Evolutionary conservation across 208 protist genomes (phyloP).

Genomic region (Tritrichomonas musculus): DNA sequence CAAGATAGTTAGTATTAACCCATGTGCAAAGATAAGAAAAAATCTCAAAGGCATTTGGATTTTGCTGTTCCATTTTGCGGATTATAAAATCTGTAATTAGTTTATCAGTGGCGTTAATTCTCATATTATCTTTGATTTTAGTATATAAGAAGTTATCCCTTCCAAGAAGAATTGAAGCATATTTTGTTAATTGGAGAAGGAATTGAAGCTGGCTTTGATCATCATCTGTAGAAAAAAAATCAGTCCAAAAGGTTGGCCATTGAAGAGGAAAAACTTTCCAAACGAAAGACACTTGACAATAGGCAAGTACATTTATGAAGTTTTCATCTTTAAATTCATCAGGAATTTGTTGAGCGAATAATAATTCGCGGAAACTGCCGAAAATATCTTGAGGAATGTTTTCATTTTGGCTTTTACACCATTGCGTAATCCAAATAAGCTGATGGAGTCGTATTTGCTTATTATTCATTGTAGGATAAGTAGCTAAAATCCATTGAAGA

Average conservation of each 20-base stretch:
- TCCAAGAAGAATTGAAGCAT: neutral
- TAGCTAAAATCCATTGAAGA: too few relatives aligned
- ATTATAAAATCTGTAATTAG: neutral
- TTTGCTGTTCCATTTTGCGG: too few relatives aligned
- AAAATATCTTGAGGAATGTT: neutral
- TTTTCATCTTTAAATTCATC: too few relatives aligned
- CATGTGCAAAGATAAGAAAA: neutral
- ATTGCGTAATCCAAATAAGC: neutral
- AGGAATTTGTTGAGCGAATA: neutral
- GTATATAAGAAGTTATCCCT: neutral
- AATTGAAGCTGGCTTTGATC: neutral
- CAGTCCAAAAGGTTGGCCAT: neutral
- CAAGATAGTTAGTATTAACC: neutral
- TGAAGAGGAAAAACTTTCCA: neutral
- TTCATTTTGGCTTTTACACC: neutral
- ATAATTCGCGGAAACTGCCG: neutral
- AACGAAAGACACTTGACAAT: neutral
- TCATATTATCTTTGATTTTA: constrained; percentile 7
- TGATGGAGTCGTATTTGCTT: too few relatives aligned
- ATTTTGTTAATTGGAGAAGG: neutral
- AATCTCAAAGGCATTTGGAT: neutral
- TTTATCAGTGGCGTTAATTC: neutral
- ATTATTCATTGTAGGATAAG: too few relatives aligned
- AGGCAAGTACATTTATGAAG: neutral
- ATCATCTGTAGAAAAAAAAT: neutral